phyloP scores from a whole-genome alignment of 179 eudicot genomes.

The Amaranthus tricolor region DNA sequence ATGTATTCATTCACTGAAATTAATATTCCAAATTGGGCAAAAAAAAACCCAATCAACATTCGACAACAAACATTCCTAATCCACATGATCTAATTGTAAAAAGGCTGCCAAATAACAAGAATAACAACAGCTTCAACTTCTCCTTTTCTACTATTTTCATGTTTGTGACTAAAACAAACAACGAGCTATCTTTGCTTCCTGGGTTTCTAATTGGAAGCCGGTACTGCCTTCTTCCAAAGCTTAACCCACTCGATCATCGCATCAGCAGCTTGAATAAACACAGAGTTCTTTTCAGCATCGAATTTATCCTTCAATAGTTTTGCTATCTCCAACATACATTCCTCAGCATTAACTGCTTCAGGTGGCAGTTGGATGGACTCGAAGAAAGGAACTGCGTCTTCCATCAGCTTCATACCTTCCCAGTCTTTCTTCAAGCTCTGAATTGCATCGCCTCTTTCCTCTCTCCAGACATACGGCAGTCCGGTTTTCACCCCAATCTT shows the following conservation, averaged over 20 bases:
- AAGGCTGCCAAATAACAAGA: slow-evolving; percentile 4
- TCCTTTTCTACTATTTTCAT: background rate
- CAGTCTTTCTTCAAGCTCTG: slow-evolving; percentile 96
- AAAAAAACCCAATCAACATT: background rate
- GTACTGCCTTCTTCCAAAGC: slow-evolving; percentile 60
- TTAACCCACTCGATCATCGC: slow-evolving; percentile 77
- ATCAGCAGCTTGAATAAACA: slow-evolving; percentile 65
- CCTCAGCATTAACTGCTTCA: slow-evolving; percentile 58
- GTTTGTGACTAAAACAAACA: background rate
- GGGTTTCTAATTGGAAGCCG: slow-evolving; percentile 17
- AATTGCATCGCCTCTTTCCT: slow-evolving; percentile 74
- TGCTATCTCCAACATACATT: slow-evolving; percentile 75
- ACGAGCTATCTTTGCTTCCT: slow-evolving; percentile 11
- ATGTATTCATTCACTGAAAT: background rate
- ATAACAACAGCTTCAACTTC: slow-evolving; percentile 2
- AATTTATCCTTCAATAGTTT: slow-evolving; percentile 58
- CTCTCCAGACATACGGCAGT: slow-evolving; percentile 88
- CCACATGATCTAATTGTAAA: background rate
- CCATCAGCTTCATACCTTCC: slow-evolving; percentile 93
- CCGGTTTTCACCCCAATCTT: slow-evolving; percentile 81
- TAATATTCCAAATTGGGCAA: background rate
- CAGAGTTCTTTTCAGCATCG: slow-evolving; percentile 41
- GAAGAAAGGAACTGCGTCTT: slow-evolving; percentile 83
- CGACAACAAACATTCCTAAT: background rate
- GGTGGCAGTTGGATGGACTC: slow-evolving; percentile 58